Evolutionary conservation across 2,329 filamentous ascomycete genomes (phyloP).

Genomic region (Orbilia brochopaga): DNA sequence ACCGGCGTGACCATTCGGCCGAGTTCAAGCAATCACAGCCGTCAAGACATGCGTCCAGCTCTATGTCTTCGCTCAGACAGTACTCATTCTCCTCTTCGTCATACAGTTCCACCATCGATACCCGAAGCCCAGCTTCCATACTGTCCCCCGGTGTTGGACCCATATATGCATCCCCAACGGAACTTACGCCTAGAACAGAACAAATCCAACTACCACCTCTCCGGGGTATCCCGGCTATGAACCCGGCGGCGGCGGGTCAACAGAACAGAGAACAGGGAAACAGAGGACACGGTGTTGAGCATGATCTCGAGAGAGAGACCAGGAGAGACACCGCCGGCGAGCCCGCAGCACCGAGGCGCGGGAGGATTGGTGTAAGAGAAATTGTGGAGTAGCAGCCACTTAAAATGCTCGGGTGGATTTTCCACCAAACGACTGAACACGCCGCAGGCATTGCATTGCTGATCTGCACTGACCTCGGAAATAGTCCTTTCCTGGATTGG

Average conservation of each 20-base stretch:
- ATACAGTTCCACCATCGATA: slow-evolving; percentile 42
- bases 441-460: too few relatives aligned
- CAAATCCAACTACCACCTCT: slow-evolving; percentile 44
- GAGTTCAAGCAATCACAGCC: slow-evolving; percentile 29
- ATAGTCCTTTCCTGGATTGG: too few relatives aligned
- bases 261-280: slow-evolving; percentile 41
- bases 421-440: too few relatives aligned
- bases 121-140: slow-evolving; percentile 35
- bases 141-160: slow-evolving; percentile 43
- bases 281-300: slow-evolving; percentile 22
- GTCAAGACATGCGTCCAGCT: slow-evolving; percentile 19
- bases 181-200: slow-evolving; percentile 41
- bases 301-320: slow-evolving; percentile 16
- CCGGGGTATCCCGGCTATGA: slow-evolving; percentile 14
- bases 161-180: slow-evolving; percentile 44
- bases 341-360: slow-evolving; percentile 23
- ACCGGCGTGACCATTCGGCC: slow-evolving; percentile 38
- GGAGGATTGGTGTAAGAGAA: slow-evolving; percentile 45
- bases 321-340: slow-evolving; percentile 15
- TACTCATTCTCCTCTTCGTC: slow-evolving; percentile 44
- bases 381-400: slow-evolving; percentile 27
- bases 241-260: slow-evolving; percentile 4
- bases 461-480: too few relatives aligned
- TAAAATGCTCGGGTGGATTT: too few relatives aligned
- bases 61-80: slow-evolving; percentile 41